Evolutionary conservation across 2,329 filamentous ascomycete genomes (phyloP).

Genomic region (Teratosphaeria epicoccoides): DNA sequence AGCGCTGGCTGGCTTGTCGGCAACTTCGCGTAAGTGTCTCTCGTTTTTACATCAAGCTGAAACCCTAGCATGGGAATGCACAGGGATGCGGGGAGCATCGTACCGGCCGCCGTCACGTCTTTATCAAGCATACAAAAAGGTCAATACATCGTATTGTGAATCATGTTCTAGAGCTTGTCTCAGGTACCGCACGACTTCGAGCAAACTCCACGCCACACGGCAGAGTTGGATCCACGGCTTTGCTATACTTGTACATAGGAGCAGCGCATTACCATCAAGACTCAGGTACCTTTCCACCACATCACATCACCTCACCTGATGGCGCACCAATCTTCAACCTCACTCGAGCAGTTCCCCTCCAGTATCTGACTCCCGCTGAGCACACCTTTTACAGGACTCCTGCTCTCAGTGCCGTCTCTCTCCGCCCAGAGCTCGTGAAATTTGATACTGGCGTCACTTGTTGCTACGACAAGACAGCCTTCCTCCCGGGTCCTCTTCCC

Average conservation of each 20-base stretch:
- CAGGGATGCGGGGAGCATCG: no score
- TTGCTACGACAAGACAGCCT: constrained; percentile 81
- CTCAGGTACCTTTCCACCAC: background rate
- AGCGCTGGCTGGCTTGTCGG: no score
- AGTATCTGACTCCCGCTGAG: constrained; percentile 78
- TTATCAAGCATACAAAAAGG: no score
- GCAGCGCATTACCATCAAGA: background rate
- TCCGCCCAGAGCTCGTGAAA: constrained; percentile 83
- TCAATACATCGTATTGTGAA: background rate
- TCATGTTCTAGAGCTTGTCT: background rate
- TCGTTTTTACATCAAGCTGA: no score
- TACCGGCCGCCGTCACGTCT: no score
- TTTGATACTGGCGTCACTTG: constrained; percentile 83
- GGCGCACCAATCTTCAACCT: constrained; percentile 47
- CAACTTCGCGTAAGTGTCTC: no score
- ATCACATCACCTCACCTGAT: constrained; percentile 27
- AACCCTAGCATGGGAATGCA: no score
- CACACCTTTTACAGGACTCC: constrained; percentile 30
- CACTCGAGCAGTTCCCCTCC: constrained; percentile 69
- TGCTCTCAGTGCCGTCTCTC: constrained; percentile 37
- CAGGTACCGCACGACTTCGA: background rate
- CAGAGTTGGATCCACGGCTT: background rate
- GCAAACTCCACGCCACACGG: background rate
- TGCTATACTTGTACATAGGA: background rate
- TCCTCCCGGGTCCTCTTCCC: constrained; percentile 53